These are phyloP conservation scores for Hymenoscyphus infarciens DNA, from an alignment of 2,329 filamentous ascomycete species.

Conservation along the genomic window DNA sequence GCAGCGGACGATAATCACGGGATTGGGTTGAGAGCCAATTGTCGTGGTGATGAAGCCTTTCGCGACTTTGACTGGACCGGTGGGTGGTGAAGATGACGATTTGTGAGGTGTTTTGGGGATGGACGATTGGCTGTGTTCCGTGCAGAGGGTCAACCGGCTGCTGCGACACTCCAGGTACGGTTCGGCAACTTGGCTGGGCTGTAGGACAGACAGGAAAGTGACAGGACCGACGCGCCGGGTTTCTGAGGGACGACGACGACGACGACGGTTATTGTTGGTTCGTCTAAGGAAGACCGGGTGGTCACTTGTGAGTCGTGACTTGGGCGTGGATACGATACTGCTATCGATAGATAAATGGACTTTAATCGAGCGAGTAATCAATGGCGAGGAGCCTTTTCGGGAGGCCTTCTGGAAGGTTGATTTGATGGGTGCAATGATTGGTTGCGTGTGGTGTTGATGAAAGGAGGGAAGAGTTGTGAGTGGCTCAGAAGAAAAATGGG, in stretches of 20 bases:
- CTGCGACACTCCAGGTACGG: constrained; percentile 12
- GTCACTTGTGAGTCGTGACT: no score
- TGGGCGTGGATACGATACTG: background rate
- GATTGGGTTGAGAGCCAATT: constrained; percentile 33
- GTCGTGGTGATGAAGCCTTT: constrained; percentile 27
- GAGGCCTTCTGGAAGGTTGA: constrained; percentile 20
- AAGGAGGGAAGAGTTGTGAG: constrained; percentile 18
- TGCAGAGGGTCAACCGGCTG: constrained; percentile 19
- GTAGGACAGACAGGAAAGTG: no score
- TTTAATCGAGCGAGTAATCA: constrained; percentile 19
- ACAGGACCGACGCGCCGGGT: constrained; percentile 2
- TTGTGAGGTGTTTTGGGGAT: constrained; percentile 4
- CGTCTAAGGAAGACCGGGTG: background rate
- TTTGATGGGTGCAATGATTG: constrained; percentile 26
- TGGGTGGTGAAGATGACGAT: constrained; percentile 19
- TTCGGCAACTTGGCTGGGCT: constrained; percentile 5
- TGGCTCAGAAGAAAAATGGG: constrained; percentile 17
- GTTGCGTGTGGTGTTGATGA: constrained; percentile 24
- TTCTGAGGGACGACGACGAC: background rate
- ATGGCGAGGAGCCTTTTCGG: constrained; percentile 11
- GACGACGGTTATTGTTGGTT: background rate
- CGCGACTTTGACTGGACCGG: constrained; percentile 32
- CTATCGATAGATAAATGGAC: constrained; percentile 14
- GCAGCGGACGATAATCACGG: constrained; percentile 32
- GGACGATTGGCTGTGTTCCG: constrained; percentile 29